A percentile compares a stretch with the other conserved stretches of the same genome.
These are phyloP conservation scores for Microcera coccophila DNA, from an alignment of 2,329 filamentous ascomycete genomes.

Conservation along the genomic window DNA sequence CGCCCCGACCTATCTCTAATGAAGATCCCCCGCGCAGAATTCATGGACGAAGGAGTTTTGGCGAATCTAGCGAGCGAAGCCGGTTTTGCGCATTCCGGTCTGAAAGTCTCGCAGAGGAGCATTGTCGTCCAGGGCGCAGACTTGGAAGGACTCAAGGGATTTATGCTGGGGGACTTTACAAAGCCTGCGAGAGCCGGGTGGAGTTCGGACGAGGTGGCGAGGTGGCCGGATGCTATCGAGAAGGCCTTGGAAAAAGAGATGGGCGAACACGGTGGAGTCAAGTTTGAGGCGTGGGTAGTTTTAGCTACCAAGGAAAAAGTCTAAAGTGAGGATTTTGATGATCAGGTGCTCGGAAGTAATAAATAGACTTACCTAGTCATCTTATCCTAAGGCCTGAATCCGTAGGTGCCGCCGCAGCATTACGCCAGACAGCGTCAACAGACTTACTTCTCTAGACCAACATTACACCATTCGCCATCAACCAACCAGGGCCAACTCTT, in stretches of 20 bases:
- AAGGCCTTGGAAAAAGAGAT: constrained; percentile 17
- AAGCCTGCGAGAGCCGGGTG: constrained; percentile 18
- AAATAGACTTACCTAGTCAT: too few species aligned
- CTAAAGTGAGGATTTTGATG: too few species aligned
- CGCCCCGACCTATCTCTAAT: constrained; percentile 27
- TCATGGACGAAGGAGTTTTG: constrained; percentile 21
- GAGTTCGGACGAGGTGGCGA: constrained; percentile 18
- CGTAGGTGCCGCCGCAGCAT: too few species aligned
- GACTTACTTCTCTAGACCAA: too few species aligned
- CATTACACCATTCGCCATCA: too few species aligned
- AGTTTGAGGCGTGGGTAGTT: constrained; percentile 22
- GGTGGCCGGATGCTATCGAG: constrained; percentile 21
- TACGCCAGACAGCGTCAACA: too few species aligned
- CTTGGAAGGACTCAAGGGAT: constrained; percentile 19
- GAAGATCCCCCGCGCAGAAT: constrained; percentile 23
- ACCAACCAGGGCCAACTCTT: too few species aligned
- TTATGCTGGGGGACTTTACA: constrained; percentile 21
- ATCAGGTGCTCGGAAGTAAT: too few species aligned
- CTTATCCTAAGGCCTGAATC: too few species aligned
- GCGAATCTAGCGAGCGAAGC: constrained; percentile 17
- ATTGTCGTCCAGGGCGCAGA: constrained; percentile 14
- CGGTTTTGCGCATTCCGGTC: constrained; percentile 18
- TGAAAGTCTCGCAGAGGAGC: constrained; percentile 8
- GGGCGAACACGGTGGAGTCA: constrained; percentile 18
- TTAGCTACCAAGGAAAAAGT: constrained; percentile 20